phyloP scores from a whole-genome alignment of 805 yeast genomes.

The Pichia cephalocereana region DNA sequence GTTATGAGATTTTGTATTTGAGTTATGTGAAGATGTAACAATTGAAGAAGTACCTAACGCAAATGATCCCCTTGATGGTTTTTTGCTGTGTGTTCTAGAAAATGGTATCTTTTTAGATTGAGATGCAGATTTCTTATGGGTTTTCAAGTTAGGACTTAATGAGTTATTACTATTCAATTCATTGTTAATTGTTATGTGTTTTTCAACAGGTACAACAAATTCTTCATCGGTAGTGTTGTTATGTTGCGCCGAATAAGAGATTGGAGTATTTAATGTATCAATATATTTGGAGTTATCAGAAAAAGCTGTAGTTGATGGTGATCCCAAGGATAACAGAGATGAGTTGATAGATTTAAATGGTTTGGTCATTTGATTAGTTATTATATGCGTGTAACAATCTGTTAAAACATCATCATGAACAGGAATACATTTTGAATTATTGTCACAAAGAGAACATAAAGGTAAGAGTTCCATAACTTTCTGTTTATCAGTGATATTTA shows the following conservation, averaged over 20 bases:
- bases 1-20: background rate
- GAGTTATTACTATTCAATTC: background rate
- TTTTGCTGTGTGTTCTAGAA: constrained; percentile 15
- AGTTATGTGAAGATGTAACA: constrained; percentile 19
- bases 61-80: constrained; percentile 27
- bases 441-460: constrained; percentile 17
- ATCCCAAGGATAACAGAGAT: background rate
- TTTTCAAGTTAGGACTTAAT: background rate
- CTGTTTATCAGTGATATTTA: constrained; percentile 1
- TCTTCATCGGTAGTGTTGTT: background rate
- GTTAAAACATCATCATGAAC: constrained; percentile 11
- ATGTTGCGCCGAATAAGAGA: too few species aligned
- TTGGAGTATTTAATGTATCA: background rate
- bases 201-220: background rate
- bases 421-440: constrained; percentile 17
- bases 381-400: constrained; percentile 13
- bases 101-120: background rate
- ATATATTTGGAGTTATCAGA: background rate
- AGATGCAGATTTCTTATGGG: background rate
- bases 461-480: constrained; percentile 17
- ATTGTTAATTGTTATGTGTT: background rate
- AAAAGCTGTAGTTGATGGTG: background rate
- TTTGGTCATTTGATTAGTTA: background rate
- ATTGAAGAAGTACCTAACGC: constrained; percentile 27
- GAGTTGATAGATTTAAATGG: background rate